A percentile compares a stretch with the other conserved stretches of the same genome.
phyloP scores from a whole-genome alignment of 2,329 filamentous ascomycete genomes.

The Monosporascus sp. region DNA sequence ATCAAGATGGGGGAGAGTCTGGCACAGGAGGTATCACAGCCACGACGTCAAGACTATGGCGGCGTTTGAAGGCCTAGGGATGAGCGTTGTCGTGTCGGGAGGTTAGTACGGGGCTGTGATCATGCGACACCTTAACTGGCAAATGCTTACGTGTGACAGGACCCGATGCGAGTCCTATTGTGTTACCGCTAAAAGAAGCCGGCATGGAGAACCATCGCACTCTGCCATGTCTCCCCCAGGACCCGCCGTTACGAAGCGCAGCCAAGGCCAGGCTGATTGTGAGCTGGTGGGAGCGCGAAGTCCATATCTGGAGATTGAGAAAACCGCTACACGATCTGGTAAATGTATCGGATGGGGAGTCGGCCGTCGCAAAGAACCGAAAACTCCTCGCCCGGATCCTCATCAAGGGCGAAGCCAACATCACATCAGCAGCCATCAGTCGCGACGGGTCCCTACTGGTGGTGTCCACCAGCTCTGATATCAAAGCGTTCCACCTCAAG shows the following conservation, averaged over 20 bases:
- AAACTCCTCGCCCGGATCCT: conserved; percentile 66
- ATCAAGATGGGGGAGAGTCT: conserved; percentile 77
- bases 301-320: conserved; percentile 70
- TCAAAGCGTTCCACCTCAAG: conserved; percentile 72
- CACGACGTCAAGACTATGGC: conserved; percentile 96
- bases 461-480: conserved; percentile 67
- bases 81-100: conserved; percentile 88
- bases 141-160: conserved; percentile 46
- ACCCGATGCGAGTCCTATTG: conserved; percentile 76
- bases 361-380: conserved; percentile 46
- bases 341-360: conserved; percentile 33
- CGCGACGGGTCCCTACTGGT: conserved; percentile 66
- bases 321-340: conserved; percentile 43
- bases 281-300: conserved; percentile 87
- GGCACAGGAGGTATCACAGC: conserved; percentile 78
- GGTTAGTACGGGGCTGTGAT: conserved; percentile 46
- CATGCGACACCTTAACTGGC: not conserved
- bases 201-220: conserved; percentile 76
- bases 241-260: conserved; percentile 67
- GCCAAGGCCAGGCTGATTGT: conserved; percentile 69
- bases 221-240: conserved; percentile 79
- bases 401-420: conserved; percentile 71
- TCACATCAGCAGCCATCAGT: conserved; percentile 69
- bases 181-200: conserved; percentile 73
- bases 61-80: conserved; percentile 74